Evolutionary conservation across 345 rosid genomes (phyloP).

Genomic region (Odontarrhena argentea): DNA sequence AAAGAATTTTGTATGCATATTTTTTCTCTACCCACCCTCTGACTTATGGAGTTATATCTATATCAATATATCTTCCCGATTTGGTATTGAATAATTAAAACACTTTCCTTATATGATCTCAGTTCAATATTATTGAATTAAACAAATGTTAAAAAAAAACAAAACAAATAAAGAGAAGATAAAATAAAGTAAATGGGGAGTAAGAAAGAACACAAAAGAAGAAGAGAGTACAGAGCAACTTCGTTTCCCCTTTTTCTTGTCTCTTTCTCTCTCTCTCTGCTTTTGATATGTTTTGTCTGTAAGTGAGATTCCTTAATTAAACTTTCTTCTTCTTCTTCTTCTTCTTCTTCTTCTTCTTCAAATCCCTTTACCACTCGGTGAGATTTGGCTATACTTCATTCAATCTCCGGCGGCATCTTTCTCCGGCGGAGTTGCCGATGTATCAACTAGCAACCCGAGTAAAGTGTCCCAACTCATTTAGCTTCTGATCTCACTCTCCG

Average conservation of each 20-base stretch:
- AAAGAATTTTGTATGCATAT: no score
- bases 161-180: slow-evolving; percentile 6
- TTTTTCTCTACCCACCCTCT: no score
- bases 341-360: no score
- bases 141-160: slow-evolving; percentile 3
- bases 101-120: background rate
- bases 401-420: slow-evolving; percentile 28
- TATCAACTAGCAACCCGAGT: background rate
- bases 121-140: background rate
- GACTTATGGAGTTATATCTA: no score
- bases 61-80: background rate
- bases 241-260: slow-evolving; percentile 16
- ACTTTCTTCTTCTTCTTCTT: no score
- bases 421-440: slow-evolving; percentile 39
- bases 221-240: slow-evolving; percentile 15
- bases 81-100: background rate
- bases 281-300: slow-evolving; percentile 35
- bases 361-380: no score
- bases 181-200: background rate
- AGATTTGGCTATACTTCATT: slow-evolving; percentile 18
- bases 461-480: background rate
- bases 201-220: background rate
- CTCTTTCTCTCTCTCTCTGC: slow-evolving; percentile 30
- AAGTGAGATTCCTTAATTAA: slow-evolving; percentile 27
- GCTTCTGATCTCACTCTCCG: slow-evolving; percentile 39